Conservation (phyloP, 768 basidiomycete genomes). For the Calocybe indica region DNA sequence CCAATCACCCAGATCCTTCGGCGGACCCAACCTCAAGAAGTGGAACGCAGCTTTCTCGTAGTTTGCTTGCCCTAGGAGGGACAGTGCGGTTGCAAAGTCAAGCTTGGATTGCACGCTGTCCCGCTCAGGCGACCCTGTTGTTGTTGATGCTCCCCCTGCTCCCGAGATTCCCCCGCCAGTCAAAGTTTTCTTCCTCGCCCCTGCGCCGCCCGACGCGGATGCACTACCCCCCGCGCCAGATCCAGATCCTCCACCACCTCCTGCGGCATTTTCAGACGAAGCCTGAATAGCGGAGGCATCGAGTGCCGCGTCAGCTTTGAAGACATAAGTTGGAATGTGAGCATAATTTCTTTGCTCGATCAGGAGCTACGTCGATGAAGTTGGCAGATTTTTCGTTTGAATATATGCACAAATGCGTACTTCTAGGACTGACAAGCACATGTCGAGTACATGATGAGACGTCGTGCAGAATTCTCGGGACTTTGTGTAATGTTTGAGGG, state of each 20-base stretch:
- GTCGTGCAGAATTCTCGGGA: constrained; percentile 91
- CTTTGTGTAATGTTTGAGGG: constrained; percentile 84
- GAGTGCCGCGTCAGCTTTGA: constrained; percentile 91
- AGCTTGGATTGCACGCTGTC: constrained; percentile 73
- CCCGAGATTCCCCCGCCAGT: constrained; percentile 30
- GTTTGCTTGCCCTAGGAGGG: constrained; percentile 60
- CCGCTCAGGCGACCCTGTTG: constrained; percentile 30
- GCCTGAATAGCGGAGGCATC: constrained; percentile 47
- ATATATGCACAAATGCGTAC: constrained; percentile 27
- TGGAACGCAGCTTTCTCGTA: constrained; percentile 78
- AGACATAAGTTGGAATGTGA: constrained; percentile 87
- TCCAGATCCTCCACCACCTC: constrained; percentile 8
- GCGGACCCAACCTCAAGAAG: constrained; percentile 64
- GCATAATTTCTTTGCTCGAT: constrained; percentile 84
- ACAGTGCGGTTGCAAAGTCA: constrained; percentile 74
- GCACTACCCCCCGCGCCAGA: constrained; percentile 7
- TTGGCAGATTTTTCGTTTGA: neutral
- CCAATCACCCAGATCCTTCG: constrained; percentile 74
- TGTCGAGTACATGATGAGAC: constrained; percentile 88
- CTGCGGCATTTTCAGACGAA: constrained; percentile 13
- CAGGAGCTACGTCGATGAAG: constrained; percentile 47
- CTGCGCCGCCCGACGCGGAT: constrained; percentile 15
- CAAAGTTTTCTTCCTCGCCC: constrained; percentile 41
- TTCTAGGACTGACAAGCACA: constrained; percentile 81
- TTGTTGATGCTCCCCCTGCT: too few relatives aligned